phyloP scores from a whole-genome alignment of 805 yeast species.

The Wickerhamiella domercqiae region DNA sequence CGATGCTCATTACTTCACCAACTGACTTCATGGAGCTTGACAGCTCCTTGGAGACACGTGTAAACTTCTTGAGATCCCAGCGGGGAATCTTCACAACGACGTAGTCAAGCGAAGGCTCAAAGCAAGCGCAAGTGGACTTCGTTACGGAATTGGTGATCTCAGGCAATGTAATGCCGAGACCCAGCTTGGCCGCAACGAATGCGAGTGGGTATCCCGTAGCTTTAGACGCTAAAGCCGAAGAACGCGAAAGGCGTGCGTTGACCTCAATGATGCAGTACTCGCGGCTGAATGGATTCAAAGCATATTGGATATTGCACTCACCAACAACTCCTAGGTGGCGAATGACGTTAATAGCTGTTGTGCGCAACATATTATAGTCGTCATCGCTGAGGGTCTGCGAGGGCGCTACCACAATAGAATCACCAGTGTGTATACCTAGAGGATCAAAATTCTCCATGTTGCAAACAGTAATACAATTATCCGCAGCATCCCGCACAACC shows the following conservation, averaged over 20 bases:
- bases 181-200: constrained; percentile 93
- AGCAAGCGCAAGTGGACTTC: constrained; percentile 84
- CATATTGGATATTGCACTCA: constrained; percentile 97
- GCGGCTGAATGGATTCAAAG: constrained; percentile 80
- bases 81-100: constrained; percentile 96
- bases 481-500: constrained; percentile 94
- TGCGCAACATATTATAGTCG: constrained; percentile 93
- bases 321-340: constrained; percentile 98
- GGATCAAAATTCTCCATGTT: constrained; percentile 99
- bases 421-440: constrained; percentile 97
- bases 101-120: constrained; percentile 94
- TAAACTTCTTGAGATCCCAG: constrained; percentile 95
- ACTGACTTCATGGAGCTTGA: constrained; percentile 96
- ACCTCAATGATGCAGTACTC: constrained; percentile 97
- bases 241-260: constrained; percentile 91
- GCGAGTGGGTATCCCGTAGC: constrained; percentile 99
- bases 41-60: constrained; percentile 73
- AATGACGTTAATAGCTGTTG: constrained; percentile 93
- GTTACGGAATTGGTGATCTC: constrained; percentile 90
- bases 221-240: constrained; percentile 97
- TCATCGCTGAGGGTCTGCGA: constrained; percentile 94
- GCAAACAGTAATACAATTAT: constrained; percentile 97
- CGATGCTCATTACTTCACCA: constrained; percentile 97
- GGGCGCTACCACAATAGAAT: constrained; percentile 96
- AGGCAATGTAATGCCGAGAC: constrained; percentile 79